A percentile compares a stretch with the other conserved stretches of the same genome.
These are phyloP conservation scores for Cytospora schulzeri DNA, from an alignment of 2,329 filamentous ascomycete genomes.

Conservation along the genomic window DNA sequence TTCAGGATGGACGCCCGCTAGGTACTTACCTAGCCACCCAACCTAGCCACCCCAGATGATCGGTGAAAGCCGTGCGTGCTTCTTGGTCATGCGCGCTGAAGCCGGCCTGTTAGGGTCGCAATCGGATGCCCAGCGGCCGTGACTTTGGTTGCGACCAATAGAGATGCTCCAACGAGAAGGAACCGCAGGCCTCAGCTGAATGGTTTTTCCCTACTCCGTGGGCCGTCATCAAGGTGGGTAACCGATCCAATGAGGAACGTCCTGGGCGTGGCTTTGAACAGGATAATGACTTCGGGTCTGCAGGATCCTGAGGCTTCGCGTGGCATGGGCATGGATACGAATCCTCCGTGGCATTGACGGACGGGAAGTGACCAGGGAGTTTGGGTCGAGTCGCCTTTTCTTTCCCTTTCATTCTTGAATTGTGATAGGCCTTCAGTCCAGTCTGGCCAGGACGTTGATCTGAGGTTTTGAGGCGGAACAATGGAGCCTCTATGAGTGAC, in stretches of 20 bases:
- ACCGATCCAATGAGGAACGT: background rate
- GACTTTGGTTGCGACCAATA: background rate
- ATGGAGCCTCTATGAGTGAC: background rate
- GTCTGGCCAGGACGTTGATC: background rate
- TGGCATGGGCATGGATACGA: slow-evolving; percentile 8
- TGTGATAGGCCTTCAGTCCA: background rate
- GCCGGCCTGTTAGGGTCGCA: background rate
- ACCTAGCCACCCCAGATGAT: too few species aligned
- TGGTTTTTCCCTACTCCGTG: background rate
- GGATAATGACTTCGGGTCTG: background rate
- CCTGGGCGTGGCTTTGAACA: background rate
- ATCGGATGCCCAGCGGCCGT: background rate
- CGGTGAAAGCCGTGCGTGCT: background rate
- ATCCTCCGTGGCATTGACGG: background rate
- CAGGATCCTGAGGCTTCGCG: slow-evolving; percentile 4
- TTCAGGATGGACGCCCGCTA: background rate
- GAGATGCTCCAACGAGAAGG: background rate
- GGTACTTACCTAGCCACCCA: background rate
- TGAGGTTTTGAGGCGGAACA: background rate
- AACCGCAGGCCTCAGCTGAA: background rate
- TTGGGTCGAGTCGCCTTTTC: background rate
- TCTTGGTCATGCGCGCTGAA: background rate
- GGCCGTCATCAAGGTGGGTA: background rate
- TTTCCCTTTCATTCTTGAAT: background rate
- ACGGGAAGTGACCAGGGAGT: background rate